Evolutionary conservation across 768 basidiomycete genomes (phyloP).

Genomic region (Paxillus ammoniavirescens): DNA sequence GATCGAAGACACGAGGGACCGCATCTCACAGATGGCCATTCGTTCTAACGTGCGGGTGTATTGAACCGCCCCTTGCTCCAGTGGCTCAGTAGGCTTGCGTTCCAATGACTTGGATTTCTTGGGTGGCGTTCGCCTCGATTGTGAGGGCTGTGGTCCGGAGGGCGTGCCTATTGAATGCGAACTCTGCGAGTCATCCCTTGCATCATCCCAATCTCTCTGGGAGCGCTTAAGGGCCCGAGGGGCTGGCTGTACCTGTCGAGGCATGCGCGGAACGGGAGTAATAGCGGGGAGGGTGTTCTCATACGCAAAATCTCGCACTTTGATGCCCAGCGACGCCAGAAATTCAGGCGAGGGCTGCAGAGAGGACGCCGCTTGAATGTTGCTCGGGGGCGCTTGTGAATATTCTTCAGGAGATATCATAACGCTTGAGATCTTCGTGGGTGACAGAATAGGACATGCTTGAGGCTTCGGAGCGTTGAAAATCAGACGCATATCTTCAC

Average conservation of each 20-base stretch:
- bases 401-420: conserved; percentile 6
- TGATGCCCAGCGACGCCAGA: conserved; percentile 36
- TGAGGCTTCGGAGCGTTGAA: conserved; percentile 29
- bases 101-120: conserved; percentile 29
- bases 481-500: conserved; percentile 34
- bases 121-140: not conserved
- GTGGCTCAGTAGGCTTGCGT: conserved; percentile 35
- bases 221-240: conserved; percentile 37
- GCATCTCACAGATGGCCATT: conserved; percentile 12
- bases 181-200: conserved; percentile 16
- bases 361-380: conserved; percentile 5
- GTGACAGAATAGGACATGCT: conserved; percentile 28
- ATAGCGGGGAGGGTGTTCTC: conserved; percentile 66
- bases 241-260: conserved; percentile 49
- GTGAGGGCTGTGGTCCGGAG: conserved; percentile 3
- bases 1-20: conserved; percentile 11
- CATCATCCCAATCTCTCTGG: conserved; percentile 32
- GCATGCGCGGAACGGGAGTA: conserved; percentile 44
- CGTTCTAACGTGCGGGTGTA: conserved; percentile 20
- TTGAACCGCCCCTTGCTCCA: conserved; percentile 20
- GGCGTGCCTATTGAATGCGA: conserved; percentile 18
- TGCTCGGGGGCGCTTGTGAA: conserved; percentile 17
- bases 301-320: conserved; percentile 63
- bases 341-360: conserved; percentile 37
- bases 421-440: conserved; percentile 18